phyloP scores from a whole-genome alignment of 2,329 filamentous ascomycete species.

The Colletotrichum sp. region DNA sequence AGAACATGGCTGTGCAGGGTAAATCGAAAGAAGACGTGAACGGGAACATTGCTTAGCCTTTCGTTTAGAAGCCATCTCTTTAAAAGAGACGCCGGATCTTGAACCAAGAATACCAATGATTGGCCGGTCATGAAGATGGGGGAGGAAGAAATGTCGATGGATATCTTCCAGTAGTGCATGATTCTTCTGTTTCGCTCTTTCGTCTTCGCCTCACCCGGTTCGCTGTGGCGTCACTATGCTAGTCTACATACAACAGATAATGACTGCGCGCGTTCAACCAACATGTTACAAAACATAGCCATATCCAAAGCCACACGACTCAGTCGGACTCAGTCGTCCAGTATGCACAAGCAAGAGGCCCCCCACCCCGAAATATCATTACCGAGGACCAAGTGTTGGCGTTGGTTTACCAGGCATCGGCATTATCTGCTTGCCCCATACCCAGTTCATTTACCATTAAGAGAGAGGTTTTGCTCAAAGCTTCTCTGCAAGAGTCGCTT shows the following conservation, averaged over 20 bases:
- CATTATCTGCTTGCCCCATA: neutral
- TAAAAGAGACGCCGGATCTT: neutral
- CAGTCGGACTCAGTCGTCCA: neutral
- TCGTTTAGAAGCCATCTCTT: neutral
- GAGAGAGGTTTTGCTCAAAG: neutral
- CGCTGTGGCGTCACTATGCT: neutral
- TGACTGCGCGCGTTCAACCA: neutral
- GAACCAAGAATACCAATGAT: neutral
- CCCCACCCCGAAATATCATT: neutral
- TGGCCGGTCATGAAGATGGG: neutral
- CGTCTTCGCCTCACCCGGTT: neutral
- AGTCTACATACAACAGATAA: neutral
- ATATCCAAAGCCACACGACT: neutral
- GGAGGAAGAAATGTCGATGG: neutral
- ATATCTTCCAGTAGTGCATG: neutral
- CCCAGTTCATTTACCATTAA: neutral
- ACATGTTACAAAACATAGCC: neutral
- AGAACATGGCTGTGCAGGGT: neutral
- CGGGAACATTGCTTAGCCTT: neutral
- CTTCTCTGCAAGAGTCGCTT: neutral
- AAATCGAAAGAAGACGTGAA: neutral
- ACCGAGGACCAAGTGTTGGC: neutral
- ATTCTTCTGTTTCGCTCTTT: neutral
- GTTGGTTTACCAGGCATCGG: neutral
- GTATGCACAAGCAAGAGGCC: neutral